Evolutionary conservation across 2,329 filamentous ascomycete genomes (phyloP), one percentile per base, ranked within the genome.

Genomic region (Fusarium virguliforme): DNA sequence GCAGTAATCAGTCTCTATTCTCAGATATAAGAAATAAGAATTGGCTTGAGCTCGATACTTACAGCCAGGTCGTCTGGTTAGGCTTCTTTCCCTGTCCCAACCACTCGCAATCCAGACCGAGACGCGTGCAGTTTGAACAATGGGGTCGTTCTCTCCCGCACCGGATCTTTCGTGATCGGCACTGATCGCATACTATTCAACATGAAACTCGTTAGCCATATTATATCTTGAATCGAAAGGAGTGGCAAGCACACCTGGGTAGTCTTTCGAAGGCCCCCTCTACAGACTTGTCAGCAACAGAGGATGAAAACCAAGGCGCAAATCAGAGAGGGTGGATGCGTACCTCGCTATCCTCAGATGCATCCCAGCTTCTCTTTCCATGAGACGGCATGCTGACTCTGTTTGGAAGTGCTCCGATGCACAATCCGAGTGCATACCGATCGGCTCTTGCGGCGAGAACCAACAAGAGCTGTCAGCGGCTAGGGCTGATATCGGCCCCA

Each of bases 341-440:
- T 56, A 34, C 63, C 53, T 65, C 63, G 58, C 53, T 37, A 50
- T 65, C 59, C 24, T 58, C 59, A 38, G 58, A 57, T 34, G 59
- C 41, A 34, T 65, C 63, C 63, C 63, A 65, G 30, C 59, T 58
- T 65, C 63, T 58, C 58, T 65, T 65, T 8, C 59, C 53, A 30
- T 65, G 63, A 10, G 63, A 32, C 28, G 58, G 63, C 63, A 65
- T 65, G 15, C n/a, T 37, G n/a, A 54, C 51, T 46, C 41, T 46
- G 41, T 54, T 54, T 35, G 34, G 51, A 24, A 54, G 15, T 37
- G 34, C 51, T 54, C 51, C 32, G 28, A 38, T 37, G 22, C 34
- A 54, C 32, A 9, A 22, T 37, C 32, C 37, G 32, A 32, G 34
- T 54, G 51, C 51, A 54, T 54, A 35, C 37, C 24, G 18, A 54